These are phyloP conservation scores for Telopea speciosissima DNA, from an alignment of 177 flowering plant species.

Conservation along the genomic window DNA sequence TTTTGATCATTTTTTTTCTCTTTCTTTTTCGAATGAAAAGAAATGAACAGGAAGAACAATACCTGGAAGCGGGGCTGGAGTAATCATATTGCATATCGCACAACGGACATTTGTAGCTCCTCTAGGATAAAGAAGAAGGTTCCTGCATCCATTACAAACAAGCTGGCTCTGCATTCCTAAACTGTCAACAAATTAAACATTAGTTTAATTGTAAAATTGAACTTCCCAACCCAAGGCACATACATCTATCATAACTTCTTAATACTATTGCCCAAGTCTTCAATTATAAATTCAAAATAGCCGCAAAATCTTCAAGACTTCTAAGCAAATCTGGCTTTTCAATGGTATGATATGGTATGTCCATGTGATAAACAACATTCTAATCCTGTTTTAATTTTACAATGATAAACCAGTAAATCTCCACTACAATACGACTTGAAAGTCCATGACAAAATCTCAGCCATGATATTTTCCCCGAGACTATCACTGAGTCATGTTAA, in stretches of 20 bases:
- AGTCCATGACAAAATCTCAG: neutral
- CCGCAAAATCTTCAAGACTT: neutral
- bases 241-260: no score
- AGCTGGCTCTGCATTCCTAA: conserved; percentile 91
- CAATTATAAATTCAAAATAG: neutral
- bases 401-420: neutral
- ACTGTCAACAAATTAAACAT: conserved; percentile 1
- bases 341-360: neutral
- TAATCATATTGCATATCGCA: conserved; percentile 67
- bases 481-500: no score
- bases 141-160: conserved; percentile 78
- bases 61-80: conserved; percentile 75
- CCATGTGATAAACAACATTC: neutral
- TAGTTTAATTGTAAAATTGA: neutral
- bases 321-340: neutral
- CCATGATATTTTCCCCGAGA: neutral
- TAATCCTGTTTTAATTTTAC: neutral
- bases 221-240: neutral
- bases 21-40: neutral
- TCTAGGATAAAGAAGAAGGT: conserved; percentile 68
- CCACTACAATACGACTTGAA: neutral
- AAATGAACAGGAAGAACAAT: conserved; percentile 11
- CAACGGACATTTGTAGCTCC: conserved; percentile 89
- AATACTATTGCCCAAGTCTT: neutral
- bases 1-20: no score